Evolutionary conservation across 192 early-diverging fungal genomes (phyloP).

Genomic region (Backusella luteola): DNA sequence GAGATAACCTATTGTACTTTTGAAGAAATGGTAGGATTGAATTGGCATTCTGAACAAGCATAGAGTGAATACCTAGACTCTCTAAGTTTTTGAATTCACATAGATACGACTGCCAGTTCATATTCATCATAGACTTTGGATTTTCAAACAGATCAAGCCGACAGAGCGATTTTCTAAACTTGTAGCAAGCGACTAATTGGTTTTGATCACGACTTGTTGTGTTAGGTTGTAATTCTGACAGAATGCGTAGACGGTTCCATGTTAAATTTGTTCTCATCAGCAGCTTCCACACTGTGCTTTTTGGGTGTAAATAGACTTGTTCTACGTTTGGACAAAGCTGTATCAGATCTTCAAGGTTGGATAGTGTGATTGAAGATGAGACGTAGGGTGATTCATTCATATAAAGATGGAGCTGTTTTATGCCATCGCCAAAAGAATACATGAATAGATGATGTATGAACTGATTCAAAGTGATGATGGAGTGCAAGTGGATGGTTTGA

Average conservation of each 20-base stretch:
- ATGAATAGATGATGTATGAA: neutral
- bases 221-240: neutral
- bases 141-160: neutral
- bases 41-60: neutral
- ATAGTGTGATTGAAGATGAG: neutral
- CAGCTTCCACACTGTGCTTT: neutral
- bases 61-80: neutral
- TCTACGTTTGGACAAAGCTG: neutral
- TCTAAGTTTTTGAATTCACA: neutral
- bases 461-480: neutral
- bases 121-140: neutral
- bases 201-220: neutral
- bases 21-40: neutral
- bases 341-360: neutral
- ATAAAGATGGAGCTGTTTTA: neutral
- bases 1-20: neutral
- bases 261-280: neutral
- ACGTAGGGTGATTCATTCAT: neutral
- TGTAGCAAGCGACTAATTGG: neutral
- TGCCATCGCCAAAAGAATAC: neutral
- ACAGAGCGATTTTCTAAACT: neutral
- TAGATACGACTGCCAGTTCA: neutral
- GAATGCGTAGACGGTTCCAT: neutral
- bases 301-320: neutral
- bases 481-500: neutral